phyloP scores from a whole-genome alignment of 2,329 filamentous ascomycete genomes.

The Pleomassaria siparia region DNA sequence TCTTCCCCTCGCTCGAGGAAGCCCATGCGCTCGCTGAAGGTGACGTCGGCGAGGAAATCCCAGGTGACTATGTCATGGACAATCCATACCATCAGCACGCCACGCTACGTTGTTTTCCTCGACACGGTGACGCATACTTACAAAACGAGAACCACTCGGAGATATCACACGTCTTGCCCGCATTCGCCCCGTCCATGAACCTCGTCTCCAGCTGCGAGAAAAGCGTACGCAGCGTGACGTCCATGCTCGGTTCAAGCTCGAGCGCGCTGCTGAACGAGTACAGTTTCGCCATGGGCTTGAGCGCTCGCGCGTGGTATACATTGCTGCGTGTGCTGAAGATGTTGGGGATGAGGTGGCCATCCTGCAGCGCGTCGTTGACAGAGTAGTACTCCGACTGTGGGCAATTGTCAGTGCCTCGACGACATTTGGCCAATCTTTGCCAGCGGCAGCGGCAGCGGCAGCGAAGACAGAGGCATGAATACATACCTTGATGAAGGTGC shows the following conservation, averaged over 20 bases:
- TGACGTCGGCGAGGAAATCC: conserved; percentile 46
- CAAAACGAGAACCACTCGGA: conserved; percentile 37
- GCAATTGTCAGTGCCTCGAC: no score
- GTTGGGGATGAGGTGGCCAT: conserved; percentile 31
- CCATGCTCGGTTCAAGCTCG: conserved; percentile 30
- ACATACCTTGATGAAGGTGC: conserved; percentile 34
- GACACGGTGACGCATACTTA: conserved; percentile 17
- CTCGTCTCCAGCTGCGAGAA: conserved; percentile 27
- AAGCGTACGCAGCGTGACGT: conserved; percentile 23
- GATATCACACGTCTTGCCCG: conserved; percentile 32
- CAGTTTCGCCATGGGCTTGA: conserved; percentile 35
- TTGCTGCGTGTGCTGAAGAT: conserved; percentile 37
- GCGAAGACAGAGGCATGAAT: neutral
- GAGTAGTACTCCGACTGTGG: conserved; percentile 35
- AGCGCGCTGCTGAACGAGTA: conserved; percentile 27
- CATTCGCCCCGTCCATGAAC: conserved; percentile 27
- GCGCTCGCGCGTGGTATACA: conserved; percentile 24
- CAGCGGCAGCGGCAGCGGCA: no score
- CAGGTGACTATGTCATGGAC: conserved; percentile 25
- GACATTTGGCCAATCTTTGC: no score
- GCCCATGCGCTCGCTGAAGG: conserved; percentile 45
- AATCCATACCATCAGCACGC: neutral
- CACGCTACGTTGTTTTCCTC: neutral
- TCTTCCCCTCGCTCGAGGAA: conserved; percentile 47
- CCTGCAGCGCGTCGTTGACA: conserved; percentile 37